phyloP scores from a whole-genome alignment of 1,139 yeast genomes.

The Taphrina betulina region DNA sequence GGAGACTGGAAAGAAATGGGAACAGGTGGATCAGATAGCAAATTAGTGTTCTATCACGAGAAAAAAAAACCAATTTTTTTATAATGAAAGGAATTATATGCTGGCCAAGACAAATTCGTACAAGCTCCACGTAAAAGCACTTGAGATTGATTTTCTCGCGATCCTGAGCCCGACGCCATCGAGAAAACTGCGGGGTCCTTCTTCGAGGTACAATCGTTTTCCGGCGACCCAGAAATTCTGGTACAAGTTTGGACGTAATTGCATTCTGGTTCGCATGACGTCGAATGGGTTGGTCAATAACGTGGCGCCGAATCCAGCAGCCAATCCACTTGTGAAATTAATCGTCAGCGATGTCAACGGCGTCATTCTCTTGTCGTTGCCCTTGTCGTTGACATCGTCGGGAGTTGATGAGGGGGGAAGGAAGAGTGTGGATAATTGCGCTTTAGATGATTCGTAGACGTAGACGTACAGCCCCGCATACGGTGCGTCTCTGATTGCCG shows the following conservation, averaged over 20 bases:
- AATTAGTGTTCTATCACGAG: conserved; percentile 49
- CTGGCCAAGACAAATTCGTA: conserved; percentile 33
- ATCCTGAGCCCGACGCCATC: conserved; percentile 81
- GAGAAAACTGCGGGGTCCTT: conserved; percentile 63
- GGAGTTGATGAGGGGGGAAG: not conserved
- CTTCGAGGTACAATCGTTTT: conserved; percentile 47
- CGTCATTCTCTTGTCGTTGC: not conserved
- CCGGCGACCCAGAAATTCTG: conserved; percentile 48
- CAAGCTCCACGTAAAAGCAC: conserved; percentile 82
- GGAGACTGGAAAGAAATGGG: conserved; percentile 95
- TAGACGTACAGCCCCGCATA: conserved; percentile 90
- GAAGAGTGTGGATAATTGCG: conserved; percentile 37
- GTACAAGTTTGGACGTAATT: conserved; percentile 48
- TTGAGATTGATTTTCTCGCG: conserved; percentile 81
- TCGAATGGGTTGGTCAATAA: conserved; percentile 92
- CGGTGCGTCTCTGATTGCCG: conserved; percentile 89
- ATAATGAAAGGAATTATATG: not conserved
- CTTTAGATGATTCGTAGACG: conserved; percentile 37
- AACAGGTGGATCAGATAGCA: conserved; percentile 89
- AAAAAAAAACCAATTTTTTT: not conserved
- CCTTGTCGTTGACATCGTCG: not conserved
- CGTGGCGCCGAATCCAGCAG: conserved; percentile 78
- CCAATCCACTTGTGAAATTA: conserved; percentile 68
- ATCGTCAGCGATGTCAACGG: conserved; percentile 51
- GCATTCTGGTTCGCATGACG: conserved; percentile 88